Evolutionary conservation across 108 stramenopile species (phyloP), one percentile per base, ranked within the genome.

Genomic region (Parietichytrium sp.): DNA sequence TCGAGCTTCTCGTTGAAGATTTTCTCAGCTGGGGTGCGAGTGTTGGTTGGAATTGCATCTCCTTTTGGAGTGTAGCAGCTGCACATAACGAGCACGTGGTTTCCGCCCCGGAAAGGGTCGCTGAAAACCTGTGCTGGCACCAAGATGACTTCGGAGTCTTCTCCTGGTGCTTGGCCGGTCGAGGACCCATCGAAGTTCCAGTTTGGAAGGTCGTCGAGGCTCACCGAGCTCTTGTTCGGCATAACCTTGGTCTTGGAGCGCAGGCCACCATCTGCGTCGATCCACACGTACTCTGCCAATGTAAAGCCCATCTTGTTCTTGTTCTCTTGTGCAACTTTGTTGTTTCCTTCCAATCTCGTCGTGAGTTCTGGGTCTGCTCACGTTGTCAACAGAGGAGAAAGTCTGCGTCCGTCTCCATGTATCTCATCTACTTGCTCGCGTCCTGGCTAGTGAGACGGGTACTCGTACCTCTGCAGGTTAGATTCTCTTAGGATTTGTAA

Each of bases 101-200:
- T 82, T 20, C 91, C 52, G 26, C 93, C 94, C n/a, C 96, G 92
- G 93, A 97, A 97, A 42, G 96, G 96, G 91, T 97, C 96, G 29
- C 82, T 84, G 87, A 95, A 95, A 53, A 95, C 93, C 50, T 91
- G 82, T 81, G 89, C 88, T 29, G 96, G 96, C 52, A 83, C 52
- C 49, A 86, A 27, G 84, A 95, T 95, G 47, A 96, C 49, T 50
- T 50, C 49, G n/a, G 18, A 18, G n/a, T 50, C 96, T 54, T 97
- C 94, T 18, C 96, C 95, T 7, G 95, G 95, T 29, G 96, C 96
- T 85, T 97, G 96, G 26, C 85, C 93, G 49, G 96, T 97, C 29
- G 95, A 96, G 26, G 88, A 90, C 51, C 96, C 96, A 81, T 97
- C 96, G 84, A 96, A 97, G 89, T 96, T 97, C 96, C 96, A 97